Base-by-base conservation (phyloP, 768 basidiomycete species). In the Leucosporidium yakuticum region DNA sequence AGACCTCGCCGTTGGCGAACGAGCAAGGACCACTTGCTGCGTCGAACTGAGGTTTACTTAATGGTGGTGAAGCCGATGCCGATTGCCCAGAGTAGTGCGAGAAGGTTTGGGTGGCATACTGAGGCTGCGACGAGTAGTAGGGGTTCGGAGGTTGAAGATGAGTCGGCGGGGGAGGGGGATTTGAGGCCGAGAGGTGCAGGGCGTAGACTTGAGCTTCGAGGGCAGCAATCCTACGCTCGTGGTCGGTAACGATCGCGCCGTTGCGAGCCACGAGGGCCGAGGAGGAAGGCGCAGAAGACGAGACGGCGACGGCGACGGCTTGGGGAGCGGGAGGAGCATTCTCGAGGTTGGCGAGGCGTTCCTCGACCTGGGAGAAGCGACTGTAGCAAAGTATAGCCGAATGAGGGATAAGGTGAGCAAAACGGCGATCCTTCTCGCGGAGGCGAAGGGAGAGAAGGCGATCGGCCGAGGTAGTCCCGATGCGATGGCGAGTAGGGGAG, bases 151-250 rank as follows among this genome's bases (percentile, higher is more conserved):
- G 57, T 12, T n/a, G 60, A 11, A 56, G 47, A 0, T 31, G 62
- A 12, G 53, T 44, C n/a, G 2, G 61, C 44, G 55, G n/a, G 31
- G 39, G 2, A 27, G 58, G 36, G 39, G 39, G 55, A n/a, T 32
- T 36, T 31, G 25, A 11, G 21, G 58, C 54, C 2, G 54, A 17
- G 27, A 68, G 51, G 49, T 72, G 70, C 2, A 72, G 54, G 3
- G 64, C 57, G 55, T 72, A 69, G 4, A 72, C 49, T 34, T 72
- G 70, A 3, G 64, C 61, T 25, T 72, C 70, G 49, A 72, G 70
- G 0, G 60, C 51, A 15, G 70, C 70, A 17, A 72, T 63, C 0
- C 70, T 56, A 4, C 67, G 64, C 39, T 72, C 70, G 62, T 72
- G 70, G 55, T 66, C 64, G 1, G 66, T 34, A 1, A 53, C 25